A percentile compares a stretch with the other conserved stretches of the same genome.
These are phyloP conservation scores for Penicillium herquei DNA, from an alignment of 495 filamentous ascomycete species.

Conservation along the genomic window DNA sequence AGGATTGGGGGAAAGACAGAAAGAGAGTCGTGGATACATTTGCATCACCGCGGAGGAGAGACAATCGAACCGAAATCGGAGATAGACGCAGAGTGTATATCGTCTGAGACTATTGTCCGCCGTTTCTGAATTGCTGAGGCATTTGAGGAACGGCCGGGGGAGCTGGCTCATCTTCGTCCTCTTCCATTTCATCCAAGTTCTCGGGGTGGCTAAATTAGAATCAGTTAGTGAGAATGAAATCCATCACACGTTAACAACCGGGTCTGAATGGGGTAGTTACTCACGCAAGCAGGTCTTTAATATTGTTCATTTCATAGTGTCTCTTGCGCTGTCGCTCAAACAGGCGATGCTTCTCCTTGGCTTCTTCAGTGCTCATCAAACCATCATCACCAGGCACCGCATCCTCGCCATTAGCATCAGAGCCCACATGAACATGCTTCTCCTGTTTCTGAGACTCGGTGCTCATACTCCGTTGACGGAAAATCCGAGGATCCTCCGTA, in stretches of 20 bases:
- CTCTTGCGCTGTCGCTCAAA: constrained; percentile 91
- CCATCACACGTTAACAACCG: not conserved
- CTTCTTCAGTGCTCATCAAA: constrained; percentile 67
- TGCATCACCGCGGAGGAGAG: constrained; percentile 1
- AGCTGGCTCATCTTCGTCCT: constrained; percentile 43
- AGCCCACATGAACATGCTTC: constrained; percentile 77
- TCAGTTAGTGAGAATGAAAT: not conserved
- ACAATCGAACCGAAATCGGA: not conserved
- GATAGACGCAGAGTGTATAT: not conserved
- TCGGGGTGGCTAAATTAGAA: constrained; percentile 41
- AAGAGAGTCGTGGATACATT: constrained; percentile 13
- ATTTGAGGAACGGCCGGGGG: constrained; percentile 36
- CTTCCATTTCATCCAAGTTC: constrained; percentile 52
- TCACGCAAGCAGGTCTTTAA: constrained; percentile 82
- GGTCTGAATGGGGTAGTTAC: constrained; percentile 16
- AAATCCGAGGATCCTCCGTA: constrained; percentile 36
- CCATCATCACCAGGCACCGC: constrained; percentile 53
- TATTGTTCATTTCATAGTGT: constrained; percentile 98
- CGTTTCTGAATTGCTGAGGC: constrained; percentile 28
- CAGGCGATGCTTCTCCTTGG: constrained; percentile 80
- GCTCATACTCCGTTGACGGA: constrained; percentile 47
- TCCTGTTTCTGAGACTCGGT: constrained; percentile 55
- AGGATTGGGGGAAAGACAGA: not conserved
- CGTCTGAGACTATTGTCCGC: constrained; percentile 10
- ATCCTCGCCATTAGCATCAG: constrained; percentile 52